A percentile compares a stretch with the other conserved stretches of the same genome.
phyloP scores from a whole-genome alignment of 179 eudicot species.

The Amaranthus tricolor region DNA sequence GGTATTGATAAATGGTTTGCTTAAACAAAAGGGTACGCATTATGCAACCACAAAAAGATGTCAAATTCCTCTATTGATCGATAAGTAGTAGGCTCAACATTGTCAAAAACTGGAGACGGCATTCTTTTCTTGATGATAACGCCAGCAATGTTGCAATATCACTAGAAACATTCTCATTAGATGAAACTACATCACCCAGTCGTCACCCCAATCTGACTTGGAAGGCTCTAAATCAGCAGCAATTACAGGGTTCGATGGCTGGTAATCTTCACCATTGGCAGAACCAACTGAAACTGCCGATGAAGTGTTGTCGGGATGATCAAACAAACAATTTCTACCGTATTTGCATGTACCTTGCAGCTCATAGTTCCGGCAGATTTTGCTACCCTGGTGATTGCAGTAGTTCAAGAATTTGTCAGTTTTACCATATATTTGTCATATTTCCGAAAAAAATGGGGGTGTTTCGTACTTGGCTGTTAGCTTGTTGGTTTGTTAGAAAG shows the following conservation, averaged over 20 bases:
- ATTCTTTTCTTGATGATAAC: constrained; percentile 14
- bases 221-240: constrained; percentile 24
- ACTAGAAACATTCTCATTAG: not conserved
- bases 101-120: constrained; percentile 23
- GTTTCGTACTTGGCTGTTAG: too few species aligned
- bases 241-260: constrained; percentile 13
- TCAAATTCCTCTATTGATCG: constrained; percentile 9
- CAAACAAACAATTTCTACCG: constrained; percentile 36
- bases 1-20: constrained; percentile 19
- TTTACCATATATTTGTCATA: not conserved
- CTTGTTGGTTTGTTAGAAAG: too few species aligned
- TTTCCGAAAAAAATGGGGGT: not conserved
- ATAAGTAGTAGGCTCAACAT: constrained; percentile 15
- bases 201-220: constrained; percentile 35
- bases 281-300: constrained; percentile 22
- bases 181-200: constrained; percentile 34
- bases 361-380: constrained; percentile 45
- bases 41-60: constrained; percentile 19
- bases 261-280: constrained; percentile 17
- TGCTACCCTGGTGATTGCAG: constrained; percentile 37
- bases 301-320: constrained; percentile 35
- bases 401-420: not conserved
- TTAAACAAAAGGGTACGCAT: constrained; percentile 11
- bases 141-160: constrained; percentile 20
- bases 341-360: constrained; percentile 44